Evolutionary conservation across 768 basidiomycete genomes (phyloP), one percentile per base, ranked within the genome.

Genomic region (Podaxis carcinomalis): DNA sequence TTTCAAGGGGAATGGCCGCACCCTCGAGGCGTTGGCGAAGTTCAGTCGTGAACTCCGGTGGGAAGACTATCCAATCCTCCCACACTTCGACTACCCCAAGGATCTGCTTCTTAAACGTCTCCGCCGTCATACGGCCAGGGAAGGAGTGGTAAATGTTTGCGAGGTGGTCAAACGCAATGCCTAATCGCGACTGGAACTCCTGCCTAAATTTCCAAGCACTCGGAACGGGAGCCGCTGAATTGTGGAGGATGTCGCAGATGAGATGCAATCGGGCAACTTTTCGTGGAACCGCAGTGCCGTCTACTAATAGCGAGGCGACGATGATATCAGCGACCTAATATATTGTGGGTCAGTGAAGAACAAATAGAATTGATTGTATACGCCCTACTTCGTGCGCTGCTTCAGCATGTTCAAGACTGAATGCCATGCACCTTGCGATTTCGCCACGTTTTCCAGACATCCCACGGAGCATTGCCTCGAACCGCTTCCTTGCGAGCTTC

Each of bases 21-120:
- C 92, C 92, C 52, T 95, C 92, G 52, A 98, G 79, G 59, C 94
- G 79, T 57, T 73, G 74, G 25, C 93, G 80, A 14, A 96, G 80
- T 66, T 89, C 86, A 1, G 80, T 69, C 0, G 91, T 95, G 68
- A 90, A 92, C 57, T 95, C 92, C 2, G 89, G 90, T 56, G 92
- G 81, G 70, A 98, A 98, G 35, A 98, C 92, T 61, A 98, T 95
- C 95, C 95, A 96, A 70, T 97, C 90, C 69, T 98, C 97, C 95
- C 97, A 98, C 32, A 98, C 89, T 68, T 98, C 95, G 4, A 98
- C 82, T 16, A 98, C 86, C 6, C 87, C 77, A 4, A 85, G 87
- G 62, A 98, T 93, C 73, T 98, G 93, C 65, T 89, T 89, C 77
- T 91, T 95, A 81, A 98, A 99, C 1, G 90, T 88, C 65, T 98